A percentile compares a stretch with the other conserved stretches of the same genome.
phyloP scores from a whole-genome alignment of 495 filamentous ascomycete genomes.

The Lasiosphaeria ovina region DNA sequence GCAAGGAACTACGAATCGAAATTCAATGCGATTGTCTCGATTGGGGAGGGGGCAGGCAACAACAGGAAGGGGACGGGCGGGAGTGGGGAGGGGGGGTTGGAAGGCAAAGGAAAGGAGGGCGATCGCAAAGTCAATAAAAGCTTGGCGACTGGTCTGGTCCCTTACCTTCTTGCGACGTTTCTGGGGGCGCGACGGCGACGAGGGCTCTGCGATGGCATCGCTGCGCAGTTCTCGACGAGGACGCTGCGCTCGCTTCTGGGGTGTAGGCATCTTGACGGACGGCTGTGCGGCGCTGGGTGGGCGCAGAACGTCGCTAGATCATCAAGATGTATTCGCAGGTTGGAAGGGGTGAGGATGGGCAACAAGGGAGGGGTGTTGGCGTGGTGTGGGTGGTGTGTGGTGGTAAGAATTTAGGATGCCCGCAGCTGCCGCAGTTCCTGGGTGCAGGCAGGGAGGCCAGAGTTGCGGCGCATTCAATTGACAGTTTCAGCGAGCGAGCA shows the following conservation, averaged over 20 bases:
- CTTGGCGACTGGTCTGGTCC: constrained; percentile 21
- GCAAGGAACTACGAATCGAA: not conserved
- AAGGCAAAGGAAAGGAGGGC: not conserved
- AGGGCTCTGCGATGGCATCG: constrained; percentile 44
- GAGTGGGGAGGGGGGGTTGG: constrained; percentile 11
- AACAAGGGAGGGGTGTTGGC: not conserved
- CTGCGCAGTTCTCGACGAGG: constrained; percentile 38
- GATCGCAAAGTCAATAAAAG: constrained; percentile 1
- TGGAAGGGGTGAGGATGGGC: not conserved
- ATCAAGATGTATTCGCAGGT: constrained; percentile 8
- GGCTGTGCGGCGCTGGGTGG: not conserved
- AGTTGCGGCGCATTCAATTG: not conserved
- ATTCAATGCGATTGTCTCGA: not conserved
- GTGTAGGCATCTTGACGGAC: constrained; percentile 36
- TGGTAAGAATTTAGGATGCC: constrained; percentile 4
- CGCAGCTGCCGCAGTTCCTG: constrained; percentile 3
- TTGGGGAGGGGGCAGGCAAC: not conserved
- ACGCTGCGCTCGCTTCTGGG: constrained; percentile 44
- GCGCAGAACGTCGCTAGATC: constrained; percentile 18
- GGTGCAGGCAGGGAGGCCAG: not conserved
- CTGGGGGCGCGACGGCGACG: constrained; percentile 68
- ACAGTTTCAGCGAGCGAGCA: no score
- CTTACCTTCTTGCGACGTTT: constrained; percentile 75
- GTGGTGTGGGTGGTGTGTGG: not conserved
- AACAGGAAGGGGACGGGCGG: constrained; percentile 1